Evolutionary conservation across 345 rosid species (phyloP).

Genomic region (Sonneratia caseolaris): DNA sequence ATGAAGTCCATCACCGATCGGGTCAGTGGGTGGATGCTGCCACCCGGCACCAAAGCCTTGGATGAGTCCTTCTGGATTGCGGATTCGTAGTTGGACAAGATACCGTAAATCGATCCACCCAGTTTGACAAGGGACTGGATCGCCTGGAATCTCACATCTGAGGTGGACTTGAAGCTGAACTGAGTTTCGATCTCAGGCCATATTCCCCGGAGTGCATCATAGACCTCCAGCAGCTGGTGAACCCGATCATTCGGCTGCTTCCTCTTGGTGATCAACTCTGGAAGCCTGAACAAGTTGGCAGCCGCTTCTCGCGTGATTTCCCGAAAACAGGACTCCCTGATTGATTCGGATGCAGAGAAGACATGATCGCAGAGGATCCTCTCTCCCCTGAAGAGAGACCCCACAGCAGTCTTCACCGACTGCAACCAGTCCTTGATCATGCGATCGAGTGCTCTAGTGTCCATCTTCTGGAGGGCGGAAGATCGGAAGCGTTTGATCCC

Average conservation of each 20-base stretch:
- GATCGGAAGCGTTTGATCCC: constrained; percentile 40
- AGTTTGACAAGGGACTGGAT: constrained; percentile 44
- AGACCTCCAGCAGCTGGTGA: constrained; percentile 52
- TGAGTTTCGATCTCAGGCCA: constrained; percentile 59
- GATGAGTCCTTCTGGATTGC: constrained; percentile 47
- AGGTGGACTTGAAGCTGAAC: constrained; percentile 47
- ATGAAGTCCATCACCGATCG: constrained; percentile 57
- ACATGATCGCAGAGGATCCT: constrained; percentile 62
- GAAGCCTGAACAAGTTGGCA: constrained; percentile 49
- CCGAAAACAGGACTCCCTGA: constrained; percentile 56
- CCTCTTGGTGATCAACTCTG: constrained; percentile 51
- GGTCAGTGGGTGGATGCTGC: constrained; percentile 66
- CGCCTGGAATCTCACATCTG: constrained; percentile 42
- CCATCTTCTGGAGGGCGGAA: constrained; percentile 41
- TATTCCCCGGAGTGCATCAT: constrained; percentile 42
- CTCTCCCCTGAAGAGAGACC: constrained; percentile 51
- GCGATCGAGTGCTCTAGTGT: constrained; percentile 40
- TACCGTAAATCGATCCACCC: constrained; percentile 32
- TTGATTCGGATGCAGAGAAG: constrained; percentile 37
- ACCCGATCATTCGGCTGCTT: constrained; percentile 50
- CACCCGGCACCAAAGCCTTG: constrained; percentile 38
- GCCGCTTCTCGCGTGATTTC: constrained; percentile 61
- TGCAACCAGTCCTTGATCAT: constrained; percentile 57
- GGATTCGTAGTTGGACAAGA: constrained; percentile 43
- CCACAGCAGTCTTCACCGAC: constrained; percentile 48